Percentiles rank a stretch among this genome's conserved stretches.
These are phyloP conservation scores for Yamadazyma spencermartinsiae DNA, from an alignment of 1,139 yeast genomes.

Conservation along the genomic window DNA sequence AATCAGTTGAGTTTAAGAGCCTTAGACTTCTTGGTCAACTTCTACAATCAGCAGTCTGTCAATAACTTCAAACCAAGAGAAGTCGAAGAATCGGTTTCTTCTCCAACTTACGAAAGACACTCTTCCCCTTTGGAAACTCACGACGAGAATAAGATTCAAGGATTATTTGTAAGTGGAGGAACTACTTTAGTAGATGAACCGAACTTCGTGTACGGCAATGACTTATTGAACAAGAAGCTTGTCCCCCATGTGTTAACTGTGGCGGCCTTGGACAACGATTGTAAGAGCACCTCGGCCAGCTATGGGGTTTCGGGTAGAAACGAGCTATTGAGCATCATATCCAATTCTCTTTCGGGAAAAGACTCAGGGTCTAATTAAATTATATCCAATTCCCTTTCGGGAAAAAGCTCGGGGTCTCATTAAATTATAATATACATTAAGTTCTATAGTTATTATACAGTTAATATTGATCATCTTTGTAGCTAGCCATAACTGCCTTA, in stretches of 20 bases:
- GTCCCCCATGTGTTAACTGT: slow-evolving; percentile 56
- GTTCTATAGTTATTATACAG: background rate
- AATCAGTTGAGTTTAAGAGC: slow-evolving; percentile 55
- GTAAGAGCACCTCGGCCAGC: slow-evolving; percentile 58
- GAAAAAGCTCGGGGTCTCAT: too few species aligned
- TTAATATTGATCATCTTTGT: slow-evolving; percentile 31
- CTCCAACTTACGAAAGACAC: slow-evolving; percentile 14
- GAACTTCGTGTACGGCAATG: slow-evolving; percentile 60
- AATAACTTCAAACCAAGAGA: slow-evolving; percentile 24
- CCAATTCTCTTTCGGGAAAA: slow-evolving; percentile 11
- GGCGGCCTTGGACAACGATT: slow-evolving; percentile 48
- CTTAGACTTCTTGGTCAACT: slow-evolving; percentile 45
- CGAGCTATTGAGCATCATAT: slow-evolving; percentile 60
- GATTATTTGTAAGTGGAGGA: slow-evolving; percentile 65
- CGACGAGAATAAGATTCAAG: slow-evolving; percentile 21
- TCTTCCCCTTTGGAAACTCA: slow-evolving; percentile 4
- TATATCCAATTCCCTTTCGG: slow-evolving; percentile 25
- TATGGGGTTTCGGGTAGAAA: slow-evolving; percentile 77
- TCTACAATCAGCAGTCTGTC: slow-evolving; percentile 29
- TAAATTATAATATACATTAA: background rate
- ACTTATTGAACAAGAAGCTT: slow-evolving; percentile 32
- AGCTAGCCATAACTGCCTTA: slow-evolving; percentile 46
- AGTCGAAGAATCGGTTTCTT: slow-evolving; percentile 15
- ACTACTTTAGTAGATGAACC: slow-evolving; percentile 71
- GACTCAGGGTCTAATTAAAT: too few species aligned